Evolutionary conservation across 352 stramenopile species (phyloP).

Genomic region (Phytophthora uliginosa): DNA sequence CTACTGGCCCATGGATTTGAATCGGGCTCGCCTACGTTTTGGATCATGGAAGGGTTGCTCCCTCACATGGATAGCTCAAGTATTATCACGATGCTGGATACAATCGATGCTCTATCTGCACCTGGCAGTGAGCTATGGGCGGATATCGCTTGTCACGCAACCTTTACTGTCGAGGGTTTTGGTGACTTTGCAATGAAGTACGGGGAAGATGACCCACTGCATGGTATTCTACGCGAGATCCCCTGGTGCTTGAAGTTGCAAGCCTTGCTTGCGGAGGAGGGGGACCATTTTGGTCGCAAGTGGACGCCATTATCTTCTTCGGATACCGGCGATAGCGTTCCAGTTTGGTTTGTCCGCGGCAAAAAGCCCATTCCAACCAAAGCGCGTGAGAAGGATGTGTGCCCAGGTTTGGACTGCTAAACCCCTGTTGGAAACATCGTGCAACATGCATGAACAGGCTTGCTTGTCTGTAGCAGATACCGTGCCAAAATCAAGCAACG

Average conservation of each 20-base stretch:
- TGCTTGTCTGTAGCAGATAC: not conserved
- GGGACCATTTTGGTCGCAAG: conserved; percentile 41
- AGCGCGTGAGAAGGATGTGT: conserved; percentile 17
- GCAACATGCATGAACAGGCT: not conserved
- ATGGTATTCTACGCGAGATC: conserved; percentile 42
- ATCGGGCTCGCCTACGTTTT: conserved; percentile 45
- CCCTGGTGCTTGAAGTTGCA: conserved; percentile 42
- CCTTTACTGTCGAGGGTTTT: conserved; percentile 13
- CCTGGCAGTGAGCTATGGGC: conserved; percentile 50
- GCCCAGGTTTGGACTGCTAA: conserved; percentile 11
- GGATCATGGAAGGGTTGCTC: conserved; percentile 59
- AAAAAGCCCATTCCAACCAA: conserved; percentile 22
- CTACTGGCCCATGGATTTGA: conserved; percentile 43
- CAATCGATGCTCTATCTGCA: conserved; percentile 50
- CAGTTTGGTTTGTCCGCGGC: conserved; percentile 12
- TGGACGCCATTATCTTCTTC: conserved; percentile 37
- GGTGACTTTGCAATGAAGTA: conserved; percentile 35
- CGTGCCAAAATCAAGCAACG: too few relatives aligned
- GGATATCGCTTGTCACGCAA: conserved; percentile 32
- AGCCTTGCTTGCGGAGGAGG: conserved; percentile 23
- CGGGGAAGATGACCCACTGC: conserved; percentile 46
- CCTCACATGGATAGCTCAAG: conserved; percentile 41
- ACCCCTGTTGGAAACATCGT: not conserved
- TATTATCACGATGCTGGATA: conserved; percentile 48
- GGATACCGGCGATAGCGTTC: conserved; percentile 2